A percentile compares a stretch with the other conserved stretches of the same genome.
phyloP scores from a whole-genome alignment of 352 stramenopile genomes.

The Globisporangium iwayamae region DNA sequence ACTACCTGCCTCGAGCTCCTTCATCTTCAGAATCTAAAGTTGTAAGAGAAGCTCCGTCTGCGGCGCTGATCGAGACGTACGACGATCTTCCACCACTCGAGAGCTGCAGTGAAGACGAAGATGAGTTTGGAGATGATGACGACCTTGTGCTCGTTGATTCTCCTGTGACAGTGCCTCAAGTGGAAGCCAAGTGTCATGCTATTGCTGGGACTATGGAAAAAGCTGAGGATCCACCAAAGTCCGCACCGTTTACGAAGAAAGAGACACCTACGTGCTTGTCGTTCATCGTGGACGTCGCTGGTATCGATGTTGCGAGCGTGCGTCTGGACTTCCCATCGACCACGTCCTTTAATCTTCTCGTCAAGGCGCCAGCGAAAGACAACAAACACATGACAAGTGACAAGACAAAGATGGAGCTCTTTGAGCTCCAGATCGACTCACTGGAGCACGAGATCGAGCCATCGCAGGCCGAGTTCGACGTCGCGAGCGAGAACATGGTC shows the following conservation, averaged over 20 bases:
- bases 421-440: slow-evolving; percentile 30
- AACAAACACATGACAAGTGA: neutral
- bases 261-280: slow-evolving; percentile 43
- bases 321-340: slow-evolving; percentile 35
- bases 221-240: neutral
- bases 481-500: slow-evolving; percentile 72
- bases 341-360: slow-evolving; percentile 31
- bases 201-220: neutral
- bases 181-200: neutral
- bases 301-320: slow-evolving; percentile 35
- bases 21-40: neutral
- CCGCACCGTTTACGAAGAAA: slow-evolving; percentile 32
- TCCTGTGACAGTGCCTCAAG: neutral
- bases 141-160: slow-evolving; percentile 15
- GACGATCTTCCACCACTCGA: slow-evolving; percentile 56
- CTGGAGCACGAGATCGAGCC: slow-evolving; percentile 16
- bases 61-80: slow-evolving; percentile 15
- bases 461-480: slow-evolving; percentile 35
- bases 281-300: slow-evolving; percentile 42
- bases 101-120: slow-evolving; percentile 52
- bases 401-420: slow-evolving; percentile 16
- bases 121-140: slow-evolving; percentile 10
- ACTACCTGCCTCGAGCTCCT: slow-evolving; percentile 24
- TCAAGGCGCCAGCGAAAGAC: slow-evolving; percentile 9
- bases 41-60: neutral